Evolutionary conservation across 371 early-diverging fungal species (phyloP), one percentile per base, ranked within the genome.

Genomic region (Dinochytrium kinnereticum): DNA sequence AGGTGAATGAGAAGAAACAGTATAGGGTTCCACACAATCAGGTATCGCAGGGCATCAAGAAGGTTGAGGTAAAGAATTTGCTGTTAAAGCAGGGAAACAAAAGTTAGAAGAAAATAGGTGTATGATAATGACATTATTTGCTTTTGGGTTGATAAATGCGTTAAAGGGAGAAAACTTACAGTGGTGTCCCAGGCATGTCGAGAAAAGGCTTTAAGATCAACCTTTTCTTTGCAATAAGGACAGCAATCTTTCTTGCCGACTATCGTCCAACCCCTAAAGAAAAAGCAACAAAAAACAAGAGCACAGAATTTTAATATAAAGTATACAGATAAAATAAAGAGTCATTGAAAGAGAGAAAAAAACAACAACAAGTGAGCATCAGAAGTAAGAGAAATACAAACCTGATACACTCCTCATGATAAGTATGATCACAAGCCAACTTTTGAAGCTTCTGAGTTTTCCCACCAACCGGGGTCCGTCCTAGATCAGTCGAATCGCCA

Each of bases 231-330:
- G 84, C 96, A 97, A 78, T 94, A 96, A n/a, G 97, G 97, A 80
- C 98, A 98, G 66, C 88, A 89, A 59, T 94, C 94, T 77, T 95
- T 96, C 77, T 97, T 97, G 49, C 96, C 96, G 68, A 98, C 90
- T 66, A 97, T 85, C 64, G 91, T 91, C 97, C 97, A 97, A 49
- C 96, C 97, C 71, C 95, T 69, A 38, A 19, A 51, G 33, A 38
- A 2, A 34, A 51, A 31, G 44, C 24, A 64, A 2, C 5, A 3
- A 34, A n/a, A 21, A 1, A 28, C 15, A 72, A 13, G 2, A 33
- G 19, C 15, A 39, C 1, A 1, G 5, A 34, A 64, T 44, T n/a
- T n/a, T n/a, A n/a, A n/a, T n/a, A n/a, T n/a, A n/a, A n/a, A n/a
- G n/a, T n/a, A n/a, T n/a, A n/a, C n/a, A n/a, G n/a, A n/a, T n/a